A percentile compares a stretch with the other conserved stretches of the same genome.
Evolutionary conservation across 208 protist genomes (phyloP).

Genomic region (Leptomonas pyrrhocoris): DNA sequence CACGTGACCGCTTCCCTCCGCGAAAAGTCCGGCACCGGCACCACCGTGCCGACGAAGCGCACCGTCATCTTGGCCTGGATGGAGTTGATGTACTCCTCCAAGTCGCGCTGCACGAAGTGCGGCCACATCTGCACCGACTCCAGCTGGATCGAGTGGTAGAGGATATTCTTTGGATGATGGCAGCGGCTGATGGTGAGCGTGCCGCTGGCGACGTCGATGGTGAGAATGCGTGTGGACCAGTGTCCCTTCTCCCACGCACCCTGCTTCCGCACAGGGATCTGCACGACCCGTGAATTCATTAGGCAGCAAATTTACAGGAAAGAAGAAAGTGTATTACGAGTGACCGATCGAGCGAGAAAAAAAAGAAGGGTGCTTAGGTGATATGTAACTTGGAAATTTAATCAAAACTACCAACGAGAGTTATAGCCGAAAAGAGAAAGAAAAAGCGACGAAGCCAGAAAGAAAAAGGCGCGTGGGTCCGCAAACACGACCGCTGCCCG

Average conservation of each 20-base stretch:
- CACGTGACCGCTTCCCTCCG: neutral
- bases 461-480: neutral
- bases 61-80: slow-evolving; percentile 15
- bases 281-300: slow-evolving; percentile 1
- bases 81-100: slow-evolving; percentile 1
- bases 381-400: neutral
- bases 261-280: slow-evolving; percentile 16
- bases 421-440: slow-evolving; percentile 9
- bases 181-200: slow-evolving; percentile 5
- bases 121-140: slow-evolving; percentile 21
- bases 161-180: slow-evolving; percentile 6
- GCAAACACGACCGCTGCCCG: neutral
- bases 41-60: slow-evolving; percentile 4
- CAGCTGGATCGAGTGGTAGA: slow-evolving; percentile 8
- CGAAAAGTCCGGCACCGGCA: slow-evolving; percentile 9
- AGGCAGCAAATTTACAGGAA: neutral
- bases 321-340: neutral
- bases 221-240: slow-evolving; percentile 18
- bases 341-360: neutral
- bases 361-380: neutral
- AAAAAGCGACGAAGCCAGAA: neutral
- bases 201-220: slow-evolving; percentile 12
- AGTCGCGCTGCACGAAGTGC: slow-evolving; percentile 5
- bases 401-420: neutral
- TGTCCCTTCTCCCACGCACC: slow-evolving; percentile 6